Evolutionary conservation across 192 early-diverging fungal species (phyloP).

Genomic region (Lunasporangiospora selenospora): DNA sequence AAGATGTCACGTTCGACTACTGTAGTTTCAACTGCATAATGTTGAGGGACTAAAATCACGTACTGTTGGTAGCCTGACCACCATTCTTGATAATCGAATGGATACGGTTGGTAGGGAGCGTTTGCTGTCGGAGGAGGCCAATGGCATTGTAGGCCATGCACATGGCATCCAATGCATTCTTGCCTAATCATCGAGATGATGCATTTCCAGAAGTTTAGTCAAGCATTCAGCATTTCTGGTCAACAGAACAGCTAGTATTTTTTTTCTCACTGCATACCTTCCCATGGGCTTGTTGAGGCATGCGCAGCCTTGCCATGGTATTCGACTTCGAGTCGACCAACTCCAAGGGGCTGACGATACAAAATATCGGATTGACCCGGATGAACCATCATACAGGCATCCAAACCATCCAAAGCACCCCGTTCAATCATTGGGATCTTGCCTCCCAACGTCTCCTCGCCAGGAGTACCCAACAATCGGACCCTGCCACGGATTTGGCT

Average conservation of each 20-base stretch:
- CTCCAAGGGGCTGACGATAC: constrained; percentile 54
- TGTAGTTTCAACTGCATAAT: neutral
- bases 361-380: constrained; percentile 63
- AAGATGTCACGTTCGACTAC: neutral
- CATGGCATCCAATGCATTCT: constrained; percentile 85
- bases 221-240: too few relatives aligned
- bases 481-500: constrained; percentile 62
- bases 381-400: constrained; percentile 85
- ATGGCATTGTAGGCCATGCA: constrained; percentile 70
- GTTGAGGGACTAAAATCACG: neutral
- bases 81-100: constrained; percentile 86
- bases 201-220: neutral
- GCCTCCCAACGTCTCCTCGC: constrained; percentile 73
- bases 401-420: constrained; percentile 74
- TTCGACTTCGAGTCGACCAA: constrained; percentile 59
- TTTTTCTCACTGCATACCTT: constrained; percentile 12
- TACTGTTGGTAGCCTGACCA: constrained; percentile 61
- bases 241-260: too few relatives aligned
- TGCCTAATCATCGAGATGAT: constrained; percentile 39
- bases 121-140: constrained; percentile 76
- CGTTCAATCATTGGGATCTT: constrained; percentile 73
- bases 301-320: constrained; percentile 79
- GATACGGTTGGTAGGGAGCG: constrained; percentile 69
- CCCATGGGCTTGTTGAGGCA: constrained; percentile 60
- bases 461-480: constrained; percentile 82